A percentile compares a stretch with the other conserved stretches of the same genome.
phyloP scores from a whole-genome alignment of 2,329 filamentous ascomycete species.

The Fusarium nanum region DNA sequence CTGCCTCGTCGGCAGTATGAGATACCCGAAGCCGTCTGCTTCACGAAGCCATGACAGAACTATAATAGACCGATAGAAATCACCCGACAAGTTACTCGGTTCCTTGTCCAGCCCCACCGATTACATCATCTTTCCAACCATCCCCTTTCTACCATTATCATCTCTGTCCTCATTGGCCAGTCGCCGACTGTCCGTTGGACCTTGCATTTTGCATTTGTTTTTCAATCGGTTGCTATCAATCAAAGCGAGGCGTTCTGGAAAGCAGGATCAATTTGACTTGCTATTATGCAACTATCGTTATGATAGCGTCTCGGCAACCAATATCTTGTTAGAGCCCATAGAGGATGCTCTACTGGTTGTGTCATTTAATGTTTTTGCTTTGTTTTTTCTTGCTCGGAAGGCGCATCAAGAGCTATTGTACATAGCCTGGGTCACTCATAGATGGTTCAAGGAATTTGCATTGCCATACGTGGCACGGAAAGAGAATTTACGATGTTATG shows the following conservation, averaged over 20 bases:
- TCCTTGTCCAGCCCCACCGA: constrained; percentile 19
- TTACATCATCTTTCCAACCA: constrained; percentile 21
- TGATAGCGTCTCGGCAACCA: constrained; percentile 1
- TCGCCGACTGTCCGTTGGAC: background rate
- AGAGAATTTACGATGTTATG: constrained; percentile 32
- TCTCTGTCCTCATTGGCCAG: constrained; percentile 6
- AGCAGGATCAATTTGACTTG: constrained; percentile 31
- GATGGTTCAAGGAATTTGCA: constrained; percentile 25
- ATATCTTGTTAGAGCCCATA: background rate
- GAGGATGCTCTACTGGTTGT: background rate
- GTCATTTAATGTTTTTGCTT: constrained; percentile 28
- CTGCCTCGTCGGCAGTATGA: constrained; percentile 33
- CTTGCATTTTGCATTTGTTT: constrained; percentile 15
- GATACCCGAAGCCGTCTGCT: constrained; percentile 45
- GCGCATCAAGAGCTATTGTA: constrained; percentile 19
- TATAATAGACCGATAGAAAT: constrained; percentile 46
- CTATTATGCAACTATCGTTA: constrained; percentile 22
- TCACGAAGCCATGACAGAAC: constrained; percentile 43
- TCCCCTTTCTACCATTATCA: constrained; percentile 14
- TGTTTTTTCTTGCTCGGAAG: background rate
- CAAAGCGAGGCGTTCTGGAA: constrained; percentile 46
- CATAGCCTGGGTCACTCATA: constrained; percentile 16
- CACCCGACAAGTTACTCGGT: constrained; percentile 26
- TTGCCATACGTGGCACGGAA: constrained; percentile 31
- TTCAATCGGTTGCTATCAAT: constrained; percentile 23